A percentile compares a stretch with the other conserved stretches of the same genome.
Conservation (phyloP, 768 basidiomycete genomes). For the Termitomyces sp. region DNA sequence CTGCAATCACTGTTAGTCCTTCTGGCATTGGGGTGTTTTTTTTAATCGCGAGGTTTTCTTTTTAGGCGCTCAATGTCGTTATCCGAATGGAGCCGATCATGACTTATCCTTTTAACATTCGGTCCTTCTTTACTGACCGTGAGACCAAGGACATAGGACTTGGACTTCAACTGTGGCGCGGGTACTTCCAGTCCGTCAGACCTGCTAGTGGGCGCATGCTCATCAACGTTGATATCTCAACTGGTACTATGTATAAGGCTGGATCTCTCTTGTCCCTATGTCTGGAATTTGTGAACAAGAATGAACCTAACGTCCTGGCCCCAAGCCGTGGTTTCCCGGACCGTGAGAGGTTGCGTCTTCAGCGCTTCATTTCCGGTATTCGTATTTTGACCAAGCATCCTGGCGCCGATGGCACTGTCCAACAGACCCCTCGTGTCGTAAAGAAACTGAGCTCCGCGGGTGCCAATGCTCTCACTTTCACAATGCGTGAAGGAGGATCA, state of each 20-base stretch:
- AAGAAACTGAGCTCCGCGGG: slow-evolving; percentile 52
- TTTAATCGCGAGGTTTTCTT: neutral
- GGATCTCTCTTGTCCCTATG: slow-evolving; percentile 51
- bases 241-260: slow-evolving; percentile 64
- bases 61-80: slow-evolving; percentile 63
- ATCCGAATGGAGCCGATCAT: slow-evolving; percentile 65
- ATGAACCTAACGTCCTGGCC: slow-evolving; percentile 28
- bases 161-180: slow-evolving; percentile 64
- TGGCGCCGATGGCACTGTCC: slow-evolving; percentile 21
- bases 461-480: slow-evolving; percentile 50
- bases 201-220: slow-evolving; percentile 53
- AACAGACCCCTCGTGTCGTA: slow-evolving; percentile 48
- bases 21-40: neutral
- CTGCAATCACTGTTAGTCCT: slow-evolving; percentile 53
- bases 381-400: slow-evolving; percentile 38
- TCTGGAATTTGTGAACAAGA: slow-evolving; percentile 38
- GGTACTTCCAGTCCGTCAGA: slow-evolving; percentile 68
- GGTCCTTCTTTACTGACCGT: slow-evolving; percentile 61
- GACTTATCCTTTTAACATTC: slow-evolving; percentile 64
- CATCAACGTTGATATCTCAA: slow-evolving; percentile 70
- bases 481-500: slow-evolving; percentile 45
- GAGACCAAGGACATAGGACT: slow-evolving; percentile 43
- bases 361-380: slow-evolving; percentile 50
- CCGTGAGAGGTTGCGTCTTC: slow-evolving; percentile 47
- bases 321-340: slow-evolving; percentile 44